phyloP scores from a whole-genome alignment of 1,284 basidiomycete species.

The Irpex sp. region DNA sequence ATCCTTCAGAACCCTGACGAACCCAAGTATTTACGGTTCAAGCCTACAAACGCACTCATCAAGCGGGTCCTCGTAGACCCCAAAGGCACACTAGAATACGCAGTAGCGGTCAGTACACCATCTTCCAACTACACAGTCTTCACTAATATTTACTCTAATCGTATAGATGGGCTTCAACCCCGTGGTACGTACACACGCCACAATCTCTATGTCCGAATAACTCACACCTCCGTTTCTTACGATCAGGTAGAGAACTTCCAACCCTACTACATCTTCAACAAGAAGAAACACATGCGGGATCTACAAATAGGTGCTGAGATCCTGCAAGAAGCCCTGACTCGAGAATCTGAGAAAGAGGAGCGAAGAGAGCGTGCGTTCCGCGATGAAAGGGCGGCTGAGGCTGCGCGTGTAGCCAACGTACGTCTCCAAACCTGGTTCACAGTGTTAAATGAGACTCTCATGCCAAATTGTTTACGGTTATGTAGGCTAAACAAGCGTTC shows the following conservation, averaged over 20 bases:
- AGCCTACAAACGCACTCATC: constrained; percentile 66
- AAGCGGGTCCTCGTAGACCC: constrained; percentile 52
- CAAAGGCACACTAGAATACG: constrained; percentile 74
- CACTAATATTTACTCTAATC: neutral
- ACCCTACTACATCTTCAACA: constrained; percentile 62
- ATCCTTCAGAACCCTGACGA: constrained; percentile 65
- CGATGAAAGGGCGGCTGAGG: constrained; percentile 51
- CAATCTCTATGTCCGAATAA: too few relatives aligned
- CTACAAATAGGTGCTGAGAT: constrained; percentile 58
- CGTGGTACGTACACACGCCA: constrained; percentile 36
- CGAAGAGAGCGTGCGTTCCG: constrained; percentile 39
- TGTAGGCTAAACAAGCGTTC: constrained; percentile 65
- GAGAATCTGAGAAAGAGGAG: constrained; percentile 50
- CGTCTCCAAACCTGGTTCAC: too few relatives aligned
- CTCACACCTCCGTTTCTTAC: neutral
- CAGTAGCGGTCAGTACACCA: constrained; percentile 50
- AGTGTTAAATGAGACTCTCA: too few relatives aligned
- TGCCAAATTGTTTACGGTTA: neutral
- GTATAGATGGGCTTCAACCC: constrained; percentile 69
- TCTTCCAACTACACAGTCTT: constrained; percentile 4
- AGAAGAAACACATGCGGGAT: constrained; percentile 40
- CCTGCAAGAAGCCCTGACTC: constrained; percentile 52
- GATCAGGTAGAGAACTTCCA: constrained; percentile 34
- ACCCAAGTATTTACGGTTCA: constrained; percentile 65
- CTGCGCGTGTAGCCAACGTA: constrained; percentile 50